Base-by-base conservation (phyloP, 2,329 filamentous ascomycete species). In the Lojkania enalia region DNA sequence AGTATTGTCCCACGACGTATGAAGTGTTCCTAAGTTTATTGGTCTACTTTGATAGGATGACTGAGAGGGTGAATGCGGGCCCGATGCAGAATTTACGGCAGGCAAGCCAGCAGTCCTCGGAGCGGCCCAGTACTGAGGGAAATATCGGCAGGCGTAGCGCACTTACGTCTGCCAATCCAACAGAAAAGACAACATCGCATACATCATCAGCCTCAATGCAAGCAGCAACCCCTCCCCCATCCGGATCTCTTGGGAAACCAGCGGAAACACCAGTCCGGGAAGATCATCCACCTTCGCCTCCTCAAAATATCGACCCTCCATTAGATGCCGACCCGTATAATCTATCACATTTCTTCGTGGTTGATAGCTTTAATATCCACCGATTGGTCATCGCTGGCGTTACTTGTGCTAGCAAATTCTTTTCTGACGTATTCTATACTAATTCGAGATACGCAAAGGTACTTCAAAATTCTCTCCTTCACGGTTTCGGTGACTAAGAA, bases 381-480 rank as follows among this genome's bases (percentile, higher is more conserved):
- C 85, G 94, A 43, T 77, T 99, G 43, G 91, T 97, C 42, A 99
- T 99, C 66, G 90, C 94, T 2, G 94, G 92, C 25, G 94, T 99
- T 33, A 99, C 94, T 2, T 97, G 94, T 71, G 91, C 94, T 4
- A 97, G 92, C 81, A 99, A 99, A 72, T 99, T 97, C 78, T 99
- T 99, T 73, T 97, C 92, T 4, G 84, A 99, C 73, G 92, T 97
- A 30, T 99, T 99, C 63, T 99, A 97, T 69, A 99, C 94, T 7
- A 99, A 99, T 71, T 97, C 94, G 43, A 83, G 94, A 84, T 99
- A 99, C 70, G 94, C 94, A 48, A 99, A 97, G 87, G 94, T 96
- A 78, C 52, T 78, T 74, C 13, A 23, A 3, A 5, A 45, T 23
- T 11, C 21, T 4, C 15, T 7, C 18, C 20, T 5, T 36, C 45